A percentile compares a stretch with the other conserved stretches of the same genome.
These are phyloP conservation scores for Borovskyia barvae DNA, from an alignment of 208 protist genomes.

Conservation along the genomic window DNA sequence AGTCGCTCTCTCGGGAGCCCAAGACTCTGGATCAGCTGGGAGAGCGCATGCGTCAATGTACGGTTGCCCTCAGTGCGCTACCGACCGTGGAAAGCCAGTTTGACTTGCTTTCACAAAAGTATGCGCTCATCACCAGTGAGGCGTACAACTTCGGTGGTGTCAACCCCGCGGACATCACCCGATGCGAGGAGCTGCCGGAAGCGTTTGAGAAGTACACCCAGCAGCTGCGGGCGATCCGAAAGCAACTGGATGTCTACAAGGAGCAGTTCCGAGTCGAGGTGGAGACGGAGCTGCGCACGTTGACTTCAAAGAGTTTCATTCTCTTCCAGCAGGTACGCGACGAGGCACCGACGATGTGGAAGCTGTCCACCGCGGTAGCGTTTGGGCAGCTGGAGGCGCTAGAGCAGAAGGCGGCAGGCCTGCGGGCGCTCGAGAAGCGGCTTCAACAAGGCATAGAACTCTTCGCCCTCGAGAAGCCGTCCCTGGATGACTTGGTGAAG, in stretches of 20 bases:
- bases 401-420: slow-evolving; percentile 57
- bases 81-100: slow-evolving; percentile 88
- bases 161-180: slow-evolving; percentile 72
- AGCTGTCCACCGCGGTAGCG: slow-evolving; percentile 71
- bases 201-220: slow-evolving; percentile 89
- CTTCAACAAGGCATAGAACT: slow-evolving; percentile 95
- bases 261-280: slow-evolving; percentile 94
- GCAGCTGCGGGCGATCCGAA: slow-evolving; percentile 73
- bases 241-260: slow-evolving; percentile 93
- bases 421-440: slow-evolving; percentile 64
- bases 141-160: slow-evolving; percentile 80
- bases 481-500: slow-evolving; percentile 88
- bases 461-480: slow-evolving; percentile 93
- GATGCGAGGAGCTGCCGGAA: slow-evolving; percentile 84
- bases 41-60: slow-evolving; percentile 86
- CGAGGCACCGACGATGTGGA: slow-evolving; percentile 77
- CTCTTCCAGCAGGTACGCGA: slow-evolving; percentile 84
- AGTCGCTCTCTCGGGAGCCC: slow-evolving; percentile 80
- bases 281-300: slow-evolving; percentile 86
- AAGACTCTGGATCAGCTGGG: slow-evolving; percentile 94
- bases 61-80: slow-evolving; percentile 73
- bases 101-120: slow-evolving; percentile 94
- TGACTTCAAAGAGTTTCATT: slow-evolving; percentile 78
- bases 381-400: slow-evolving; percentile 81
- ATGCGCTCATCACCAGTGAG: slow-evolving; percentile 91